Percentiles rank a stretch among this genome's conserved stretches.
Conservation (phyloP, 192 early-diverging fungal genomes). For the Rhizoclosmatium sp. region DNA sequence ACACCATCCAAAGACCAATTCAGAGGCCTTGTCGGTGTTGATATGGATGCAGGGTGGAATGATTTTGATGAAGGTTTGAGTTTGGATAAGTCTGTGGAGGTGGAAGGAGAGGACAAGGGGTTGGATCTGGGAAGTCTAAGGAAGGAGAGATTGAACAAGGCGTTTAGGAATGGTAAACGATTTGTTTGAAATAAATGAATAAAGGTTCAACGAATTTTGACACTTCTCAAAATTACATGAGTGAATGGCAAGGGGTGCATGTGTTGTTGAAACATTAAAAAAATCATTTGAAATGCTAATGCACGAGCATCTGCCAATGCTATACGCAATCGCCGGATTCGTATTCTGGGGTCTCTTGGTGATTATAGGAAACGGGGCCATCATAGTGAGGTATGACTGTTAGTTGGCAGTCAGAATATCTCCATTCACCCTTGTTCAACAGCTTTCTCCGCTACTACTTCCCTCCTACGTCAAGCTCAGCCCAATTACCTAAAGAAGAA, state of each 20-base stretch:
- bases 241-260: background rate
- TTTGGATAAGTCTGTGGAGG: no score
- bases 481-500: background rate
- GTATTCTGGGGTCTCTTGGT: constrained; percentile 20
- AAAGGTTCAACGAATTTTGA: background rate
- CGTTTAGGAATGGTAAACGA: no score
- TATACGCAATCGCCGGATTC: background rate
- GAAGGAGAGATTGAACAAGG: no score
- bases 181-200: no score
- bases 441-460: constrained; percentile 18
- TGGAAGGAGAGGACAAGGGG: no score
- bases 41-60: no score
- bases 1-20: no score
- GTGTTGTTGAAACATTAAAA: background rate
- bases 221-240: background rate
- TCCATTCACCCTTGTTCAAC: background rate
- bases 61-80: no score
- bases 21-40: no score
- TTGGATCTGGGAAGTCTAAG: no score
- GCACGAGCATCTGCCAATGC: background rate
- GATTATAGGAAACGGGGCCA: constrained; percentile 12
- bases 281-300: no score
- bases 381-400: constrained; percentile 12
- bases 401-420: background rate
- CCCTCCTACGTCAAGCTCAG: constrained; percentile 5